These are phyloP conservation scores for Arabis alpina DNA, from an alignment of 345 rosid genomes.

Conservation along the genomic window DNA sequence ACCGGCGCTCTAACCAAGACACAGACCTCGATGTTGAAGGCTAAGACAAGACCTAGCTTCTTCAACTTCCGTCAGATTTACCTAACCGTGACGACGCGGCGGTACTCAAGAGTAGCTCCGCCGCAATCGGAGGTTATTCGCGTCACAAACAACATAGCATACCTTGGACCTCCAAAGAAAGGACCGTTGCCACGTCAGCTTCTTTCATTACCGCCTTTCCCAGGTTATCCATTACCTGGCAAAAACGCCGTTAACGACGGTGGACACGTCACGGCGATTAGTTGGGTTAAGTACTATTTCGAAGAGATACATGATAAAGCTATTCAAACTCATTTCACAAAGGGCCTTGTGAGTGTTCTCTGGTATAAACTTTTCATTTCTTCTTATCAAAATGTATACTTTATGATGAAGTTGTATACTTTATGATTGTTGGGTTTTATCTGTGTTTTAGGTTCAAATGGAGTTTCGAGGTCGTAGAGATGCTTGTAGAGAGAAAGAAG, in stretches of 20 bases:
- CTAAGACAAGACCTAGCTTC: constrained; percentile 9
- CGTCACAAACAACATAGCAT: constrained; percentile 64
- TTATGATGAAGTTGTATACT: neutral
- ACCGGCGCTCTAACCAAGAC: neutral
- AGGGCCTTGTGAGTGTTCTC: constrained; percentile 71
- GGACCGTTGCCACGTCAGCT: constrained; percentile 87
- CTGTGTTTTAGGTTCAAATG: constrained; percentile 56
- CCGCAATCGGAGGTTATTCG: constrained; percentile 61
- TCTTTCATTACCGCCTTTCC: constrained; percentile 82
- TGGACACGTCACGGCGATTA: constrained; percentile 67
- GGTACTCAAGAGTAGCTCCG: constrained; percentile 59
- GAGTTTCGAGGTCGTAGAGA: constrained; percentile 45
- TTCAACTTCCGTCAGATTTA: constrained; percentile 21
- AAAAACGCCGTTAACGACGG: constrained; percentile 27
- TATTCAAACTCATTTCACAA: constrained; percentile 79
- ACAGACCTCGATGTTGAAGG: constrained; percentile 39
- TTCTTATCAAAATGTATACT: too few species aligned
- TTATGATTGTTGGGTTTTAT: neutral
- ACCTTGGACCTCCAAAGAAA: constrained; percentile 59
- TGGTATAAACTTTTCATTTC: constrained; percentile 25
- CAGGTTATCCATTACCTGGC: constrained; percentile 61
- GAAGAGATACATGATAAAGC: constrained; percentile 59
- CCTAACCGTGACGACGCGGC: constrained; percentile 35
- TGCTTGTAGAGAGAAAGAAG: constrained; percentile 37
- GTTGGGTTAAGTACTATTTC: constrained; percentile 86